Base-by-base conservation (phyloP, 2,329 filamentous ascomycete genomes). In the Aureobasidium uvarum region DNA sequence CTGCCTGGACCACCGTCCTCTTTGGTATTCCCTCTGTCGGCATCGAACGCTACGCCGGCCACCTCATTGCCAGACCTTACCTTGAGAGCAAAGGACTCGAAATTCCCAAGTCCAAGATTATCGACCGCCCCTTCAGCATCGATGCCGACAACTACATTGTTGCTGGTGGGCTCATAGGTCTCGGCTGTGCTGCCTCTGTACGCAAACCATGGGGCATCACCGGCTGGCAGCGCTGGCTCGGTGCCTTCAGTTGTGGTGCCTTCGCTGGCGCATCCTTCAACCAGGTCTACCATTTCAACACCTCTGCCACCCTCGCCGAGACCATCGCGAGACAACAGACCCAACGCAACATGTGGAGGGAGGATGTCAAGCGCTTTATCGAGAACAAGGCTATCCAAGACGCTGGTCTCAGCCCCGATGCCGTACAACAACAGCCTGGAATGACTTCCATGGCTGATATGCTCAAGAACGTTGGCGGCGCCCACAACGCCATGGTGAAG, bases 101-200 rank as follows among this genome's bases (percentile, higher is more conserved):
- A 41, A n/a, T 64, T 1, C 67, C 65, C 18, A 48, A 39, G 31
- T 52, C 56, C 43, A 66, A 66, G 20, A 63, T 68, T 2, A 43
- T 66, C 8, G 64, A 66, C 25, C 60, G 67, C 23, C 59, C 41
- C n/a, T 50, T 48, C 36, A 38, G 62, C 31, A 60, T 68, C 20
- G 67, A 68, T 55, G 60, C 45, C 20, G 67, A 68, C 55, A 68
- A 65, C 36, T 60, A 60, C 18, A 60, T 68, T 25, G 25, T 68
- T 7, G 45, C 55, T 5, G 67, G 64, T 20, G 64, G 59, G 7
- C 36, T 66, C 8, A 18, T 56, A 1, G 67, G 67, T 28, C 11
- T 65, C 16, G 64, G 20, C 2, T 41, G 23, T 28, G 67, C 50
- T 58, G 60, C 52, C 16, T 50, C 41, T 54, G n/a, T 56, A 28